phyloP scores from a whole-genome alignment of 805 yeast genomes.

The Pichia cabralensis region DNA sequence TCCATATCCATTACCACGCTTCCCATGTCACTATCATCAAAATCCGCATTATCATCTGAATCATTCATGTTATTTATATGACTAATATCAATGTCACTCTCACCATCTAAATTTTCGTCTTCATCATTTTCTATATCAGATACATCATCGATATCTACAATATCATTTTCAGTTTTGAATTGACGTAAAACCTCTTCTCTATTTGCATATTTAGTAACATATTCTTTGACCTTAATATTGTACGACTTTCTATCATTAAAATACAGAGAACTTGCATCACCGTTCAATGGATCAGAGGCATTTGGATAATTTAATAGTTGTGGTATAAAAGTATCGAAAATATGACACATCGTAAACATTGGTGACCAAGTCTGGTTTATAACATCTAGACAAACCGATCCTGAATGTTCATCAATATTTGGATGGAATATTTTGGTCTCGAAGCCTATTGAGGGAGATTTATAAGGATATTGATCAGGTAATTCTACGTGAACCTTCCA shows the following conservation, averaged over 20 bases:
- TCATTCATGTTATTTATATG: too few relatives aligned
- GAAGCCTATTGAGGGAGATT: constrained; percentile 93
- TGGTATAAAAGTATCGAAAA: constrained; percentile 88
- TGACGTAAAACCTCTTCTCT: constrained; percentile 23
- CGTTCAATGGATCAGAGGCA: constrained; percentile 87
- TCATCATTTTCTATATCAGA: constrained; percentile 15
- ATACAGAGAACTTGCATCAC: constrained; percentile 78
- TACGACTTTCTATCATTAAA: constrained; percentile 59
- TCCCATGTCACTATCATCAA: too few relatives aligned
- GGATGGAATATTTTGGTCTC: constrained; percentile 90
- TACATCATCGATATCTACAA: constrained; percentile 17
- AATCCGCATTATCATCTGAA: not conserved
- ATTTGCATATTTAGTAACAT: constrained; percentile 62
- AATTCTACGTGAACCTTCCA: constrained; percentile 91
- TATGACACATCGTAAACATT: constrained; percentile 84
- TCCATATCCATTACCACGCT: too few relatives aligned
- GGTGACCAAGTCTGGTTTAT: constrained; percentile 98
- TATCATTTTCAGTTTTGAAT: constrained; percentile 14
- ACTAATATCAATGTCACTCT: too few relatives aligned
- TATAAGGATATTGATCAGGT: constrained; percentile 92
- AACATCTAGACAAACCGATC: constrained; percentile 91
- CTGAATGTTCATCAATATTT: constrained; percentile 82
- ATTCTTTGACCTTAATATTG: constrained; percentile 57
- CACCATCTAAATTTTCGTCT: constrained; percentile 14
- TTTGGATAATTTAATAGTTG: constrained; percentile 87